phyloP scores from a whole-genome alignment of 768 basidiomycete genomes.

The Rhodocollybia butyracea region DNA sequence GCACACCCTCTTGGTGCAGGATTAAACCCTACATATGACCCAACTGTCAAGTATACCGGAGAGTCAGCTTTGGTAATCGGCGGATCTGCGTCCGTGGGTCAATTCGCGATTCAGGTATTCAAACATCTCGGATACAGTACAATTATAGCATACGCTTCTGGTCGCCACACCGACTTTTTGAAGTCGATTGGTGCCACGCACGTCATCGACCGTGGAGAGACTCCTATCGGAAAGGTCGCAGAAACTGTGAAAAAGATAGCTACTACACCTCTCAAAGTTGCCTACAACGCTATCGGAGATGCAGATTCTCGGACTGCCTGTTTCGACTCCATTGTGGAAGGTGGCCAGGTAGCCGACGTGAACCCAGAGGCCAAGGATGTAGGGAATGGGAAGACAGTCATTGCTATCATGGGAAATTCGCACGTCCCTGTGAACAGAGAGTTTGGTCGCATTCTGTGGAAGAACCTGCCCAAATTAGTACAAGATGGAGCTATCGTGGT shows the following conservation, averaged over 20 bases:
- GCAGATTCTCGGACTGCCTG: background rate
- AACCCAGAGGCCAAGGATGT: background rate
- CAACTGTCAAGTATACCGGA: conserved; percentile 38
- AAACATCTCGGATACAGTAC: background rate
- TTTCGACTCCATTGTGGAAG: background rate
- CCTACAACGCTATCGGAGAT: background rate
- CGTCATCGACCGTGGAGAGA: conserved; percentile 27
- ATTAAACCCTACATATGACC: conserved; percentile 35
- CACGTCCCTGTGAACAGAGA: background rate
- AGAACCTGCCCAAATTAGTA: background rate
- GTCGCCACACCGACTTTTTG: conserved; percentile 24
- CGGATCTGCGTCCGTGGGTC: conserved; percentile 46
- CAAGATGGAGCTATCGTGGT: conserved; percentile 3
- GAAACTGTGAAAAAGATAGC: background rate
- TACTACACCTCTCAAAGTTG: background rate
- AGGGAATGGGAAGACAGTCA: background rate
- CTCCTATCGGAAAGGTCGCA: background rate
- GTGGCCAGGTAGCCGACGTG: conserved; percentile 2
- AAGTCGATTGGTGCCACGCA: conserved; percentile 37
- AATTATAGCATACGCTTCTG: conserved; percentile 36
- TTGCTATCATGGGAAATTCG: background rate
- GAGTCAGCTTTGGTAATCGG: conserved; percentile 45
- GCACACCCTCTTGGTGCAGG: conserved; percentile 33
- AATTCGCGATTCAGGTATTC: conserved; percentile 22
- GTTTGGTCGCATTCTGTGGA: background rate